Base-by-base conservation (phyloP, 345 rosid species). In the Bretschneidera sinensis region DNA sequence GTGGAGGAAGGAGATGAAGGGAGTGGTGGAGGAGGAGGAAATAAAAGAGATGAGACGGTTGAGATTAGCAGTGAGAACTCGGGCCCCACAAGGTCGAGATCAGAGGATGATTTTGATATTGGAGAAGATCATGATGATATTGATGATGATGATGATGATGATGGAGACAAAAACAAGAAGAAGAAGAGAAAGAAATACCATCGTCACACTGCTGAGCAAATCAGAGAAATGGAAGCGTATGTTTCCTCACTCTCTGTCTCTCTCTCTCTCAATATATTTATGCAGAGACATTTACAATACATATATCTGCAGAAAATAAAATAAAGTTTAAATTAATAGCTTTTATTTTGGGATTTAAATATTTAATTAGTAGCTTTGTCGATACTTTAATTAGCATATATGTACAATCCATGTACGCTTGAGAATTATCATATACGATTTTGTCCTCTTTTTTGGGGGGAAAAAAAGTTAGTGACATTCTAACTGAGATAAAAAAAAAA, bases 21-120 rank as follows among this genome's bases (percentile, higher is more conserved):
- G 34, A 79, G 87, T 50, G 83, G 84, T 25, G 82, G 87, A 20
- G 81, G 67, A 61, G 64, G 82, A 59, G 54, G 78, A 20, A 71
- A 77, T 33, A 65, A 72, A 64, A 71, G 83, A 61, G 87, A 84
- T 21, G 87, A 83, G 16, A 85, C 91, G 0, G 91, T 87, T 45
- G 99, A 91, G 75, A 81, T 94, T 54, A 94, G 99, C 61, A 94
- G 97, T 21, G 99, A 91, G 80, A 88, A 83, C 73, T 94, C 99
- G 1, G 99, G 91, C 10, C 83, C 83, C 2, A 80, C 77, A 58
- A 86, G 99, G 77, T 86, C 96, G 49, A 79, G 91, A 74, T 85
- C 97, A 20, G 96, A 90, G 8, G 95, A 86, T 54, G 90, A 88
- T 5, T 68, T 82, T 56, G 89, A 85, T 14, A 39, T n/a, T 52